Conservation (phyloP, 164 flowering plant genomes). For the Dillenia suffruticosa region DNA sequence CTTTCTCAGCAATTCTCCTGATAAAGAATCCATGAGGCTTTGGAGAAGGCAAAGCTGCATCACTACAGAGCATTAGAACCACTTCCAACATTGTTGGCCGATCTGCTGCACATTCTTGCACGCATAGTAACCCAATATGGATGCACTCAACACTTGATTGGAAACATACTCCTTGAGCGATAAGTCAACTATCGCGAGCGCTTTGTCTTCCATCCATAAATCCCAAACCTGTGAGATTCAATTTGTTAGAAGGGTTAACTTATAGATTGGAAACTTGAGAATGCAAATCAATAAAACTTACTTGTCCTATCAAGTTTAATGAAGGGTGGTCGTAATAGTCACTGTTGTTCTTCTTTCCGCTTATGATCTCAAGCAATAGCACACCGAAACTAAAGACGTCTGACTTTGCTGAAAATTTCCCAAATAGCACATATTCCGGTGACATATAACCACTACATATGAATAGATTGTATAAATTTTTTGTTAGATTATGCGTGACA, state of each 20-base stretch:
- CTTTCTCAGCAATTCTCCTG: too few relatives aligned
- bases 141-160: neutral
- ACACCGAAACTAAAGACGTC: constrained; percentile 35
- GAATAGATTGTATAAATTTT: too few relatives aligned
- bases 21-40: neutral
- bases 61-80: neutral
- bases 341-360: constrained; percentile 11
- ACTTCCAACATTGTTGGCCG: constrained; percentile 15
- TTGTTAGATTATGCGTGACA: too few relatives aligned
- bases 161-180: neutral
- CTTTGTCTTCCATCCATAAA: neutral
- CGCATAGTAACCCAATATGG: constrained; percentile 1
- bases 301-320: constrained; percentile 12
- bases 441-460: neutral
- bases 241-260: too few relatives aligned
- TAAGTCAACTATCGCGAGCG: constrained; percentile 2
- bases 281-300: constrained; percentile 11
- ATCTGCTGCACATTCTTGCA: neutral
- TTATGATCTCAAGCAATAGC: constrained; percentile 21
- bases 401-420: constrained; percentile 1
- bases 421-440: constrained; percentile 4
- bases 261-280: neutral
- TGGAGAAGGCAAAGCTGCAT: constrained; percentile 6
- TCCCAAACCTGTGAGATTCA: too few relatives aligned
- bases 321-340: too few relatives aligned